Conservation (phyloP, 2,329 filamentous ascomycete genomes). For the Colletotrichum sp. region DNA sequence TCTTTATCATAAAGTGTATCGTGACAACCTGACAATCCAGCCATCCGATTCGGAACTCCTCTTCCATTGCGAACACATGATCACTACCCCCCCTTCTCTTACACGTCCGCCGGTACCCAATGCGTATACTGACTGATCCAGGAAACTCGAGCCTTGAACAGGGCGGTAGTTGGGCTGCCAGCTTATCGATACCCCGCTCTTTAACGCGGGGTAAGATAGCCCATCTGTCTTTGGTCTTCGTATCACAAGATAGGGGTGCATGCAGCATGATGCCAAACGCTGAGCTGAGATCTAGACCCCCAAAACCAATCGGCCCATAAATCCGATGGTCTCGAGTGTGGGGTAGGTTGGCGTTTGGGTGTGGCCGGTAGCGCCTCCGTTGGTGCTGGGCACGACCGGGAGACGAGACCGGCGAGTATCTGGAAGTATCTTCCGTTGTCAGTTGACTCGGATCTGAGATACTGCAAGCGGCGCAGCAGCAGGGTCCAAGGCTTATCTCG, state of each 20-base stretch:
- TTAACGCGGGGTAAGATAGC: constrained; percentile 5
- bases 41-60: neutral
- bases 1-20: neutral
- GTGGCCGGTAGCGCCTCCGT: constrained; percentile 8
- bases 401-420: neutral
- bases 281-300: neutral
- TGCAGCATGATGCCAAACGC: neutral
- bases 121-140: neutral
- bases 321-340: neutral
- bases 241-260: constrained; percentile 9
- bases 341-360: neutral
- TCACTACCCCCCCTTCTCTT: neutral
- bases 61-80: neutral
- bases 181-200: constrained; percentile 17
- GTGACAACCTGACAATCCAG: neutral
- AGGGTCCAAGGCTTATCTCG: neutral
- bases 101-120: neutral
- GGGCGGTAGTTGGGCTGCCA: neutral
- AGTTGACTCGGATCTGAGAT: neutral
- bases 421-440: neutral
- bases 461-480: neutral
- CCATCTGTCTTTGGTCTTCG: neutral
- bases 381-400: neutral
- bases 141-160: constrained; percentile 1
- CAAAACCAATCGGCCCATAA: neutral